Conservation (phyloP, 2,329 filamentous ascomycete species). For the Blastomyces parvus region DNA sequence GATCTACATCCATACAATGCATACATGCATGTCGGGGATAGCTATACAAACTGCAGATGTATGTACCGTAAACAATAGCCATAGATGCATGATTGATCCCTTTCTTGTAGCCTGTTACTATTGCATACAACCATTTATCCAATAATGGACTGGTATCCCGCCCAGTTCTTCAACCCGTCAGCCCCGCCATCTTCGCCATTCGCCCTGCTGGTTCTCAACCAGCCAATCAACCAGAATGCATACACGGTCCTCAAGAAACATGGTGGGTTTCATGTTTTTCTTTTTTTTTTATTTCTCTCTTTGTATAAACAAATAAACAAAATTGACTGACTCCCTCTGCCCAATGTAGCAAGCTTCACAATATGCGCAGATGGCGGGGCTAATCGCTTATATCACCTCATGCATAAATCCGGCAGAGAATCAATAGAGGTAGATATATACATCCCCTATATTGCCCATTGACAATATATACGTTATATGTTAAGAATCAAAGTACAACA, state of each 20-base stretch:
- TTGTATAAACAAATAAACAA: background rate
- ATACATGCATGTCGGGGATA: too few relatives aligned
- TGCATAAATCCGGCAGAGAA: constrained; percentile 26
- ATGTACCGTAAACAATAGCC: background rate
- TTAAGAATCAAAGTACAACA: background rate
- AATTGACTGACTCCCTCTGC: background rate
- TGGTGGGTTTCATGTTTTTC: constrained; percentile 20
- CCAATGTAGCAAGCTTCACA: constrained; percentile 48
- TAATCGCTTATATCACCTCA: constrained; percentile 57
- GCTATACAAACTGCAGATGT: too few relatives aligned
- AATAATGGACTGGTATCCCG: constrained; percentile 28
- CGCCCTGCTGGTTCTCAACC: constrained; percentile 52
- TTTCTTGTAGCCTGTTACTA: background rate
- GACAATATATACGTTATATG: background rate
- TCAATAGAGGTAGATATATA: constrained; percentile 24
- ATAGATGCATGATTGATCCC: background rate
- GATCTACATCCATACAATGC: too few relatives aligned
- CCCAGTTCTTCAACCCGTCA: constrained; percentile 30
- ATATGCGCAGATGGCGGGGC: constrained; percentile 89
- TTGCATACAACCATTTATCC: background rate
- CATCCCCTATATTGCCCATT: background rate
- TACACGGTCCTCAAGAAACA: constrained; percentile 30
- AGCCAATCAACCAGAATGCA: constrained; percentile 44
- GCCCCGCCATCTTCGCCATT: constrained; percentile 26
- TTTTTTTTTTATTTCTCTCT: background rate